These are phyloP conservation scores for Suhomyces anneliseae DNA, from an alignment of 1,139 yeast genomes.

Conservation along the genomic window DNA sequence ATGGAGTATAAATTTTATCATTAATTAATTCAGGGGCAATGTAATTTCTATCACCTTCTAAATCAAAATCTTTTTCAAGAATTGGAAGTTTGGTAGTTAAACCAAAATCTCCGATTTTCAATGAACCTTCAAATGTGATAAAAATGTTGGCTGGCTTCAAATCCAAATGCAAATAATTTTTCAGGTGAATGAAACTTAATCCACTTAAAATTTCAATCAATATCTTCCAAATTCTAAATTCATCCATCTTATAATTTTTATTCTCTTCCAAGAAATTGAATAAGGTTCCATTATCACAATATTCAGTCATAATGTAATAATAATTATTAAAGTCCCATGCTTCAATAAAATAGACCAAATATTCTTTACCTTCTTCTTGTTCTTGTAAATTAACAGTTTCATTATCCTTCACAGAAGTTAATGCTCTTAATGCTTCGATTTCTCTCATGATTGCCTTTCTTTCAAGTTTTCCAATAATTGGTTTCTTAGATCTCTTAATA, in stretches of 20 bases:
- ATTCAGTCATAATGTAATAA: slow-evolving; percentile 91
- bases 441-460: slow-evolving; percentile 42
- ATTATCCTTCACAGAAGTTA: slow-evolving; percentile 44
- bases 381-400: slow-evolving; percentile 49
- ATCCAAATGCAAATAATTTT: slow-evolving; percentile 79
- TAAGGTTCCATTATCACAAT: slow-evolving; percentile 90
- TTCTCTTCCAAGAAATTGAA: slow-evolving; percentile 78
- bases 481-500: slow-evolving; percentile 75
- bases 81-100: slow-evolving; percentile 56
- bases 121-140: slow-evolving; percentile 89
- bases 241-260: slow-evolving; percentile 77
- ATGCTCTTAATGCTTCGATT: slow-evolving; percentile 44
- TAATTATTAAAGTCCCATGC: slow-evolving; percentile 82
- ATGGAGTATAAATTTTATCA: slow-evolving; percentile 78
- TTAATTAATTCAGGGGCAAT: slow-evolving; percentile 96
- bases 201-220: slow-evolving; percentile 80
- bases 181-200: slow-evolving; percentile 73
- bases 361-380: slow-evolving; percentile 74
- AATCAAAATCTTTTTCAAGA: slow-evolving; percentile 63
- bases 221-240: slow-evolving; percentile 97
- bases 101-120: slow-evolving; percentile 83
- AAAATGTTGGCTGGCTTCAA: slow-evolving; percentile 93
- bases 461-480: slow-evolving; percentile 44
- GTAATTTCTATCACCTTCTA: slow-evolving; percentile 96
- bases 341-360: slow-evolving; percentile 74